phyloP scores from a whole-genome alignment of 2,329 filamentous ascomycete genomes.

The Curvularia lunata region DNA sequence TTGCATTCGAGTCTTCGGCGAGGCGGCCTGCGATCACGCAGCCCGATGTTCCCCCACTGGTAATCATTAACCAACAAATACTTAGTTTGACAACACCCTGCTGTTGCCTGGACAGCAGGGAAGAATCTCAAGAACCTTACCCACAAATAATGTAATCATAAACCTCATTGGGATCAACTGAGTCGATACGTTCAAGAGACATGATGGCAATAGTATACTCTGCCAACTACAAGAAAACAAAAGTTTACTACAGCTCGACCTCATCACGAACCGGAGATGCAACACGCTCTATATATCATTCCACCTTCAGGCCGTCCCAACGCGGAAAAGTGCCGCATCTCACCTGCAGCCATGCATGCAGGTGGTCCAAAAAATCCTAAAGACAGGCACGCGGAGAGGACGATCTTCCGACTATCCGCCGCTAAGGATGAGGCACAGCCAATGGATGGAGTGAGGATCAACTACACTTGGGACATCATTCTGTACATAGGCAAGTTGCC shows the following conservation, averaged over 20 bases:
- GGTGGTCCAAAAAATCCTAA: background rate
- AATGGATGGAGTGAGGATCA: background rate
- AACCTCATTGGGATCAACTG: conserved; percentile 23
- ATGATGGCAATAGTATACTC: conserved; percentile 9
- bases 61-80: background rate
- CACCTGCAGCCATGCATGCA: background rate
- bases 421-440: background rate
- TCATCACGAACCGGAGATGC: background rate
- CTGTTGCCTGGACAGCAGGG: too few species aligned
- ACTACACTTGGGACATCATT: background rate
- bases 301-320: background rate
- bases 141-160: conserved; percentile 41
- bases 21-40: conserved; percentile 58
- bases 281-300: background rate
- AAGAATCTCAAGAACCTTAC: conserved; percentile 7
- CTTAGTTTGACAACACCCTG: too few species aligned
- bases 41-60: conserved; percentile 56
- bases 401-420: background rate
- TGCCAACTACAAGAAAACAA: background rate
- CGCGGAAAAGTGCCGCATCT: conserved; percentile 1
- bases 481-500: background rate
- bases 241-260: background rate
- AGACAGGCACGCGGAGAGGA: background rate
- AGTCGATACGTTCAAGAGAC: conserved; percentile 29
- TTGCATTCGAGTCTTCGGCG: conserved; percentile 53